A percentile compares a stretch with the other conserved stretches of the same genome.
Evolutionary conservation across 768 basidiomycete genomes (phyloP).

Genomic region (Serendipita sp.): DNA sequence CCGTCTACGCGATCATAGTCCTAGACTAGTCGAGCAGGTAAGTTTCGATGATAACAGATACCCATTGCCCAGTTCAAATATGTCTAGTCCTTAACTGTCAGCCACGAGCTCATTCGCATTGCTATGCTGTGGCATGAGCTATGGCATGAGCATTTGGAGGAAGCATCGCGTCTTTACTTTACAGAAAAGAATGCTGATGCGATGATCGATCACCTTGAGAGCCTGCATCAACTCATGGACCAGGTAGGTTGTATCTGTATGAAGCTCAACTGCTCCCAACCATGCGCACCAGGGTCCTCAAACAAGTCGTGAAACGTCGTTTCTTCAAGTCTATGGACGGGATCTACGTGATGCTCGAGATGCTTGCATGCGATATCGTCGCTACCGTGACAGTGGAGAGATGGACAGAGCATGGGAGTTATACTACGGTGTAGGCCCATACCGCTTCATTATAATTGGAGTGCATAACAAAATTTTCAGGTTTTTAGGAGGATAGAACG

Average conservation of each 20-base stretch:
- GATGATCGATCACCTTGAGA: conserved; percentile 88
- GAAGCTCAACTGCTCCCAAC: neutral
- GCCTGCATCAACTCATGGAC: conserved; percentile 84
- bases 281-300: conserved; percentile 53
- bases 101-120: conserved; percentile 87
- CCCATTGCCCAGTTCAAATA: neutral
- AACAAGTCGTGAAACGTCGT: conserved; percentile 88
- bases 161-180: conserved; percentile 91
- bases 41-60: conserved; percentile 5
- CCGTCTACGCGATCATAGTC: conserved; percentile 83
- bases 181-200: conserved; percentile 93
- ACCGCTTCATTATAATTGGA: neutral
- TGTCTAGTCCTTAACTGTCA: conserved; percentile 62
- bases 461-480: conserved; percentile 22
- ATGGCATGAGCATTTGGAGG: conserved; percentile 97
- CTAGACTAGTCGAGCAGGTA: conserved; percentile 73
- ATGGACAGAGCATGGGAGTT: conserved; percentile 98
- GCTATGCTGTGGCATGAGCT: conserved; percentile 98
- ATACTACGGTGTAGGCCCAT: conserved; percentile 66
- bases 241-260: conserved; percentile 34
- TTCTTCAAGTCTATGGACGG: conserved; percentile 82
- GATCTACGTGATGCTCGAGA: conserved; percentile 87
- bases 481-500: conserved; percentile 96
- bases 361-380: conserved; percentile 71
- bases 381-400: conserved; percentile 73